Percentiles rank a stretch among this genome's conserved stretches.
Evolutionary conservation across 73 alveolate genomes (phyloP).

Genomic region (Breviolum minutum): DNA sequence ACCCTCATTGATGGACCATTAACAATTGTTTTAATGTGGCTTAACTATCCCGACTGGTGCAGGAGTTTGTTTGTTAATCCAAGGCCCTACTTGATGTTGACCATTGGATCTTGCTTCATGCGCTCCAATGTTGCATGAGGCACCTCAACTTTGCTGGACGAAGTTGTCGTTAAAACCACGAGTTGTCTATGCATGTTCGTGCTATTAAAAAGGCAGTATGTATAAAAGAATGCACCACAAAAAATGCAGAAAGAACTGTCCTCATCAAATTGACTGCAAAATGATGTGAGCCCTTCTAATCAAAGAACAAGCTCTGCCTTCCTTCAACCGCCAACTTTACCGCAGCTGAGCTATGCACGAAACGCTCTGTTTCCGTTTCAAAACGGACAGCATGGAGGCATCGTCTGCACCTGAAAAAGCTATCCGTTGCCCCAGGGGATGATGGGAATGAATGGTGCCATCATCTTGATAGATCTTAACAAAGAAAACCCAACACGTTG

Average conservation of each 20-base stretch:
- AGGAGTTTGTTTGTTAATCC: no score
- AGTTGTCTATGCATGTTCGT: neutral
- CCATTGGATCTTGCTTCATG: conserved; percentile 30
- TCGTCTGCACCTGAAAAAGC: conserved; percentile 51
- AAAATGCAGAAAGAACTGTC: neutral
- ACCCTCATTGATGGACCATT: no score
- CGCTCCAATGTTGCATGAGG: conserved; percentile 35
- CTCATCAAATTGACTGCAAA: no score
- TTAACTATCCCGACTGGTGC: no score
- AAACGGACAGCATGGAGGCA: conserved; percentile 69
- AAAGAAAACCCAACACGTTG: no score
- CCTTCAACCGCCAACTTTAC: neutral
- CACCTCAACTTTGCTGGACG: neutral
- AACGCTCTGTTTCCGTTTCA: conserved; percentile 90
- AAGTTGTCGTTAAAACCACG: neutral
- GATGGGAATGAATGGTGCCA: no score
- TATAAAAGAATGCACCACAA: neutral
- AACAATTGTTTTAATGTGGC: no score
- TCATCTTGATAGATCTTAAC: no score
- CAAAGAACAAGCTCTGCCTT: neutral
- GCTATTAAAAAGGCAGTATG: neutral
- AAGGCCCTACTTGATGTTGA: conserved; percentile 22
- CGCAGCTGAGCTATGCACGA: neutral
- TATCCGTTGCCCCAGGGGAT: neutral
- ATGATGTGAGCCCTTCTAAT: no score